phyloP scores from a whole-genome alignment of 2,329 filamentous ascomycete genomes.

The Periconia digitata region DNA sequence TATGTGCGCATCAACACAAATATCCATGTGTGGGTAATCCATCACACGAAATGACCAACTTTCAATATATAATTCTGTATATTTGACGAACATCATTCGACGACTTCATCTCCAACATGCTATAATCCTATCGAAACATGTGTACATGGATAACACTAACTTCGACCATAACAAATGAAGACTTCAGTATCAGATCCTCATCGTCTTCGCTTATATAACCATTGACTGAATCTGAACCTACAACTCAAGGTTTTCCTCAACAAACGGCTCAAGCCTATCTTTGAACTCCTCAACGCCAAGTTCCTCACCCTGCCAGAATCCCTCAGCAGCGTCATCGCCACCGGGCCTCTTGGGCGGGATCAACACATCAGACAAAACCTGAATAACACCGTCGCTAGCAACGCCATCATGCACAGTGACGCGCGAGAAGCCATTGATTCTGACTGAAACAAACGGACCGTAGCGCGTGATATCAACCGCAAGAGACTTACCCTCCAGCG shows the following conservation, averaged over 20 bases:
- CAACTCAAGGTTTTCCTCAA: conserved; percentile 36
- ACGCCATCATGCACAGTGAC: conserved; percentile 71
- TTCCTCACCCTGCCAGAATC: conserved; percentile 50
- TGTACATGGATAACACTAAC: too few species aligned
- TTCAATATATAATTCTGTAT: too few species aligned
- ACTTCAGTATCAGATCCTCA: too few species aligned
- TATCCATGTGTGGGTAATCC: too few species aligned
- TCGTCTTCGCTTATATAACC: too few species aligned
- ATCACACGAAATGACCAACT: too few species aligned
- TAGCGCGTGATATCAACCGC: conserved; percentile 71
- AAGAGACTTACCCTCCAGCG: conserved; percentile 66
- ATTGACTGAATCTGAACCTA: too few species aligned
- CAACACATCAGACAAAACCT: conserved; percentile 71
- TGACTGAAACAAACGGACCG: conserved; percentile 69
- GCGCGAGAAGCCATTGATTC: conserved; percentile 71
- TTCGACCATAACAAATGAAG: too few species aligned
- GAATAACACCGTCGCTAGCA: conserved; percentile 78
- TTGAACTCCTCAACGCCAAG: conserved; percentile 64
- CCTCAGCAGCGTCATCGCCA: conserved; percentile 1
- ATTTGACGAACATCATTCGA: too few species aligned
- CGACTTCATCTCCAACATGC: too few species aligned
- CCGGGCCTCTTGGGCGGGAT: conserved; percentile 68
- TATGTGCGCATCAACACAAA: too few species aligned
- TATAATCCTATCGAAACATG: too few species aligned
- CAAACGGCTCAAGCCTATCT: conserved; percentile 47